Conservation (phyloP, 495 filamentous ascomycete genomes). For the Penicilliopsis zonata region DNA sequence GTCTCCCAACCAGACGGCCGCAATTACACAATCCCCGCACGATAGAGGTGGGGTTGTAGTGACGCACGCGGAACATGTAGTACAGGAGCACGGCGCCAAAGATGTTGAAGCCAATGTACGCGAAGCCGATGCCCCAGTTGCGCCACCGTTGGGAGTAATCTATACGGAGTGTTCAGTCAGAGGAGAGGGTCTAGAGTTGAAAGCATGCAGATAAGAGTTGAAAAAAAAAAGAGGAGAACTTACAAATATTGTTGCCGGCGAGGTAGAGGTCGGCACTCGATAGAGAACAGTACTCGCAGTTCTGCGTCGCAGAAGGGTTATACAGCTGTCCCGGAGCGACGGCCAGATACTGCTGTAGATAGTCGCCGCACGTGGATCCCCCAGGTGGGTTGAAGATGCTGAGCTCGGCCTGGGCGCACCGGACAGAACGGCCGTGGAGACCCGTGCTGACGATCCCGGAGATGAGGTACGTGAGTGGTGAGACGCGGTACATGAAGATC, state of each 20-base stretch:
- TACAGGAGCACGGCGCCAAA: conserved; percentile 36
- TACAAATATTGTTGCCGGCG: conserved; percentile 32
- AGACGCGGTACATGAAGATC: conserved; percentile 45
- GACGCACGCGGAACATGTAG: conserved; percentile 39
- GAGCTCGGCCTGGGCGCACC: conserved; percentile 34
- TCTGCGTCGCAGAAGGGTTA: conserved; percentile 27
- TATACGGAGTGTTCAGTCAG: conserved; percentile 1
- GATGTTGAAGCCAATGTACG: conserved; percentile 41
- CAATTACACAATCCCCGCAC: not conserved
- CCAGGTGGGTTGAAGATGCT: conserved; percentile 39
- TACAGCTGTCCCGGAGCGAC: conserved; percentile 25
- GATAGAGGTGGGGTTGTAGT: not conserved
- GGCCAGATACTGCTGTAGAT: conserved; percentile 23
- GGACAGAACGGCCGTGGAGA: conserved; percentile 27
- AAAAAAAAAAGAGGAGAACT: conserved; percentile 3
- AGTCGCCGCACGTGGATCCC: conserved; percentile 36
- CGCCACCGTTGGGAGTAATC: conserved; percentile 37
- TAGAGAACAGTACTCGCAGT: conserved; percentile 35
- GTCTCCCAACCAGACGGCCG: not conserved
- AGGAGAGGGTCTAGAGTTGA: conserved; percentile 3
- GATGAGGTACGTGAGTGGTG: conserved; percentile 46
- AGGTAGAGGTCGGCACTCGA: conserved; percentile 36
- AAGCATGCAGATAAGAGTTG: not conserved
- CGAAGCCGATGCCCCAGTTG: conserved; percentile 43
- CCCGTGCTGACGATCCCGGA: conserved; percentile 37